Base-by-base conservation (phyloP, 352 stramenopile species). In the Phytopythium montanum region DNA sequence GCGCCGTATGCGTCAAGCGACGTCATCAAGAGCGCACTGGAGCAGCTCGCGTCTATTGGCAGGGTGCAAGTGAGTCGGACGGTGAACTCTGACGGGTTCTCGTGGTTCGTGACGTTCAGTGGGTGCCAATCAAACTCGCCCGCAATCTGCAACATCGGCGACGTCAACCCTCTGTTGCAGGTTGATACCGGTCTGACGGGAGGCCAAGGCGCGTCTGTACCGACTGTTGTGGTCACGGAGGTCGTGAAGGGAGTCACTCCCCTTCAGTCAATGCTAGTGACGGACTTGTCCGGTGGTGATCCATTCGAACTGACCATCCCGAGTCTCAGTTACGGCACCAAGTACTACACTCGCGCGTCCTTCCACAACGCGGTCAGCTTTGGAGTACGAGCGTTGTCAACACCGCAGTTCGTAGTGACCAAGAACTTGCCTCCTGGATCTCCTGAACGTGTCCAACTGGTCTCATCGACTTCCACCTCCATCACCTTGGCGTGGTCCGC, bases 401-500 rank as follows among this genome's bases (percentile, higher is more conserved):
- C 64, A 0, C 95, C 95, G 0, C 69, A 87, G 46, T 93, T 85
- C 33, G 78, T 90, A 13, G 85, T 78, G 13, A 97, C 95, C 7
- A 89, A 84, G 39, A 95, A 97, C 60, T 79, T 97, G 29, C 75
- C 88, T 5, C 96, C 96, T 0, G 93, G 92, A 0, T 64, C 88
- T 8, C 92, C 93, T 13, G 69, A 75, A 54, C 78, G 90, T 0
- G 90, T 98, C n/a, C 58, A 85, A 7, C 68, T 99, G 8, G 82
- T 96, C 10, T 82, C 84, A 19, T 98, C 93, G 7, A 97, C 79
- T 18, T 65, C 88, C 0, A 92, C 84, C 5, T 96, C 87, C 19
- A 97, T 99, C 61, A 92, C 87, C 8, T 73, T 99, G 9, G 70
- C 79, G 36, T 99, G 96, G 96, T 61, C 87, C 16, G 60, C 70